Percentiles rank a stretch among this genome's conserved stretches.
These are phyloP conservation scores for Cystobasidium ongulense DNA, from an alignment of 768 basidiomycete genomes.

Conservation along the genomic window DNA sequence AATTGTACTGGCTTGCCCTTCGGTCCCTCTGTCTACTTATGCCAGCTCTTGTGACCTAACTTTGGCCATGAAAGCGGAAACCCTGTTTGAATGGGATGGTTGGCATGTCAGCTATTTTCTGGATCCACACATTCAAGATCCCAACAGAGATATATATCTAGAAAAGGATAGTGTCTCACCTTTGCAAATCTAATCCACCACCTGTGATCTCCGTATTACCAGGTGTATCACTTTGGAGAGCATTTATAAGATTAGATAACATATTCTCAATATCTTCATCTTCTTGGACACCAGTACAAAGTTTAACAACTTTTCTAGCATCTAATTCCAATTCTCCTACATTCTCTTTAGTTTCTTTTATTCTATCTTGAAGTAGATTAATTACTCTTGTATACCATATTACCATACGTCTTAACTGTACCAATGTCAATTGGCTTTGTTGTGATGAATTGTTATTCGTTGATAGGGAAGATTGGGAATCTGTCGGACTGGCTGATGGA, in stretches of 20 bases:
- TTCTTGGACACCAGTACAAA: conserved; percentile 75
- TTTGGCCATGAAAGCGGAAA: conserved; percentile 26
- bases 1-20: too few species aligned
- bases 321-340: conserved; percentile 83
- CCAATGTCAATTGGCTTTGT: conserved; percentile 51
- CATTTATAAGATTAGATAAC: conserved; percentile 73
- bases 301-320: conserved; percentile 63
- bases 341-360: conserved; percentile 64
- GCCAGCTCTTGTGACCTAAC: conserved; percentile 18
- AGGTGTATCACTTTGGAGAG: conserved; percentile 54
- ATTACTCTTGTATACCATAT: conserved; percentile 77
- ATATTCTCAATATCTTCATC: conserved; percentile 81
- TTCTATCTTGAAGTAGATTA: conserved; percentile 60
- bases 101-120: neutral
- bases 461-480: neutral
- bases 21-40: neutral
- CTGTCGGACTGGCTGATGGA: neutral
- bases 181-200: conserved; percentile 20
- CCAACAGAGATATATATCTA: neutral
- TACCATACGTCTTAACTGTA: conserved; percentile 66
- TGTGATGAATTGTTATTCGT: neutral
- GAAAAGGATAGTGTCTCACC: neutral
- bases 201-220: neutral
- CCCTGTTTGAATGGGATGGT: neutral
- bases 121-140: too few species aligned